Evolutionary conservation across 495 filamentous ascomycete genomes (phyloP), one percentile per base, ranked within the genome.

Genomic region (Penicillium steckii): DNA sequence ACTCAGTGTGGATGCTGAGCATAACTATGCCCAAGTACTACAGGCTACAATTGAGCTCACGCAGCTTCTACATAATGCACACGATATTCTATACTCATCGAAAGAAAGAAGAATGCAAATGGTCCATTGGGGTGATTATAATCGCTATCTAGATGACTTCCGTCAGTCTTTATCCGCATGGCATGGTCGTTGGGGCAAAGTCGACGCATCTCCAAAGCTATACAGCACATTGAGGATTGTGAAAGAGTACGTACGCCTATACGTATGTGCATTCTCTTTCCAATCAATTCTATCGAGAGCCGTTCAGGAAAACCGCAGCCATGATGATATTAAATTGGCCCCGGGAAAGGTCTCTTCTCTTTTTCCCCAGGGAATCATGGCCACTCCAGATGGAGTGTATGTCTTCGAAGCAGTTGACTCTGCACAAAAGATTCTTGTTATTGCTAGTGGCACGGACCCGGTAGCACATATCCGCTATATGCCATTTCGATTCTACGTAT

Each of bases 401-500:
- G n/a, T 48, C 5, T 23, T 48, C 7, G 46, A 48, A 8, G 19
- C 46, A n/a, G 22, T 40, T 2, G 19, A 37, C 9, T 30, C 45
- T 12, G 45, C 45, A 1, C 29, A 23, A 24, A 23, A 26, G 6
- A 48, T 48, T 10, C 32, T 48, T 0, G 26, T 35, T 8, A 48
- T 48, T 26, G 30, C 32, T 8, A 17, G 6, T 10, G 18, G 18
- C 8, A 48, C 32, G 26, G 32, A n/a, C 5, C 15, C 47, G 18
- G 32, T 24, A 8, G 46, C 46, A 4, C 46, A 48, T 9, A 48
- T 48, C 41, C 35, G 33, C 35, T 49, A 49, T 23, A 41, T 49
- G 33, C 47, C 47, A 8, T 41, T 49, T 13, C 47, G 47, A 2
- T 49, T 49, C 22, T 49, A 49, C 15, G 18, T 49, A 15, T 49